phyloP scores from a whole-genome alignment of 1,284 basidiomycete genomes.

The Fomitopsis palustris region DNA sequence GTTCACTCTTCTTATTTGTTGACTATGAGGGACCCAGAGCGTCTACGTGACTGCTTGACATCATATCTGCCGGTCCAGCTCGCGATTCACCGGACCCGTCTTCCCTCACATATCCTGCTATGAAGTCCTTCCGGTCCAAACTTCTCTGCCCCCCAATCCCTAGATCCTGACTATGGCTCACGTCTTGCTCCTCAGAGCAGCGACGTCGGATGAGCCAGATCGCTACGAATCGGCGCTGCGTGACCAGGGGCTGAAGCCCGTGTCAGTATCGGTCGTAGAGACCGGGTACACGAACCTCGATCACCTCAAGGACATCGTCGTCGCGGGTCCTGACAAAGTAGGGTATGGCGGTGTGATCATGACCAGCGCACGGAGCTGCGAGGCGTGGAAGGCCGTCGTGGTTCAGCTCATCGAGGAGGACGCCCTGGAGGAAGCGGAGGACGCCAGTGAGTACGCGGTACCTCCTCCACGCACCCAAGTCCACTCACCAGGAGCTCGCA shows the following conservation, averaged over 20 bases:
- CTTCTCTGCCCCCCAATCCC: not conserved
- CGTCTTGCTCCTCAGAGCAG: constrained; percentile 56
- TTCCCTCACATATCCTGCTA: too few relatives aligned
- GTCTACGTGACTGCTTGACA: too few relatives aligned
- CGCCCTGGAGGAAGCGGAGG: not conserved
- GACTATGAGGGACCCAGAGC: too few relatives aligned
- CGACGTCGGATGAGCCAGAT: constrained; percentile 33
- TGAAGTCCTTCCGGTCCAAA: too few relatives aligned
- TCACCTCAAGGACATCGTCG: constrained; percentile 41
- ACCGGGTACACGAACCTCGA: constrained; percentile 51
- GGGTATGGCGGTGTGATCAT: constrained; percentile 58
- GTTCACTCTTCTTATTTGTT: too few relatives aligned
- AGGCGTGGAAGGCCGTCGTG: constrained; percentile 48
- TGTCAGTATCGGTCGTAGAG: constrained; percentile 66
- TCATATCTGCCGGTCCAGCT: too few relatives aligned
- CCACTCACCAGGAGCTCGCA: not conserved
- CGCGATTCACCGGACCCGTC: too few relatives aligned
- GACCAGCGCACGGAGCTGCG: constrained; percentile 69
- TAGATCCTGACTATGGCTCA: constrained; percentile 11
- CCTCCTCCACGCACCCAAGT: not conserved
- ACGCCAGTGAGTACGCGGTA: not conserved
- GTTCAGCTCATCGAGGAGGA: constrained; percentile 14
- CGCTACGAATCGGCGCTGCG: constrained; percentile 23
- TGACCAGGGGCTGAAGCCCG: constrained; percentile 36
- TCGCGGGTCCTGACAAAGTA: constrained; percentile 30